phyloP scores from a whole-genome alignment of 306 rosid species.

The Acacia acuminata region DNA sequence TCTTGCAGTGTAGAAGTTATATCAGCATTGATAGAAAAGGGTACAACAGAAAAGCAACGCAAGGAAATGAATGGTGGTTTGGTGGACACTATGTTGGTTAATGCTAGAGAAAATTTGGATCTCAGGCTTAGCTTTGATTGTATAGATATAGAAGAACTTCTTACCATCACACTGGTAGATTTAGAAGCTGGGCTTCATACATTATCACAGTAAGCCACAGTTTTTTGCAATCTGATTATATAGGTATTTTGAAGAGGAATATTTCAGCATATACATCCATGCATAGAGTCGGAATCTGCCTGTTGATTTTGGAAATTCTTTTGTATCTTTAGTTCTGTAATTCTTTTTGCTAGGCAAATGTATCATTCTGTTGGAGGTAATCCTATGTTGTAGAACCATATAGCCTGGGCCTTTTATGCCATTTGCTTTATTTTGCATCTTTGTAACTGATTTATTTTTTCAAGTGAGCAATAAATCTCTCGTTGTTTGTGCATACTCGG shows the following conservation, averaged over 20 bases:
- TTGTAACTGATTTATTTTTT: background rate
- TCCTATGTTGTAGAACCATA: constrained; percentile 20
- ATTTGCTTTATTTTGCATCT: background rate
- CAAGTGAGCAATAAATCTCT: constrained; percentile 5
- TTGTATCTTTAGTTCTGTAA: background rate
- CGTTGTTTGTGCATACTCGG: background rate
- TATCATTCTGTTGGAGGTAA: background rate
- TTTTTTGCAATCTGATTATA: constrained; percentile 19
- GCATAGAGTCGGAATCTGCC: constrained; percentile 25
- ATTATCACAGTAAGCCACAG: constrained; percentile 51
- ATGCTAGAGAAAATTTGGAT: constrained; percentile 89
- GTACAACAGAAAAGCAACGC: constrained; percentile 74
- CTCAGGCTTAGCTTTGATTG: constrained; percentile 86
- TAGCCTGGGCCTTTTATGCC: constrained; percentile 16
- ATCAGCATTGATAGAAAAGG: constrained; percentile 59
- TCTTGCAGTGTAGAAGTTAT: constrained; percentile 66
- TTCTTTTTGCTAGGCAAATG: background rate
- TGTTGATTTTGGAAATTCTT: constrained; percentile 3
- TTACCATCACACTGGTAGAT: constrained; percentile 78
- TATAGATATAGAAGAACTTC: constrained; percentile 79
- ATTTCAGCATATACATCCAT: constrained; percentile 23
- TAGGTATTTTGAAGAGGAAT: constrained; percentile 35
- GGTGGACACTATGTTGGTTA: constrained; percentile 77
- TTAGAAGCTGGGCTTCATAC: constrained; percentile 68
- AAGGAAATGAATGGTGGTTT: constrained; percentile 88